Base-by-base conservation (phyloP, 768 basidiomycete species). In the Galerina marginata region DNA sequence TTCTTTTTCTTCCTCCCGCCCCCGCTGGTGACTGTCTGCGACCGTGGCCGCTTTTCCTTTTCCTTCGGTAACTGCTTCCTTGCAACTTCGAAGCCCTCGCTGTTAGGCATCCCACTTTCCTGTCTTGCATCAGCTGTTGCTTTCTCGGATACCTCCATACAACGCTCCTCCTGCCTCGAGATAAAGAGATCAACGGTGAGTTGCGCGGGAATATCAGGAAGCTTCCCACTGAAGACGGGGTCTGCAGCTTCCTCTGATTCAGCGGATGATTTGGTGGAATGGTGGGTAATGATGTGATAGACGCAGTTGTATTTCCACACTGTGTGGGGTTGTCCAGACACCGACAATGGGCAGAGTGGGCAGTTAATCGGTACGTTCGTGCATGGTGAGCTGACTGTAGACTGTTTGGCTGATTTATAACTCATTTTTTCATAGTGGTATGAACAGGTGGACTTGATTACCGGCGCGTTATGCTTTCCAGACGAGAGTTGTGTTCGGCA, bases 361-460 rank as follows among this genome's bases (percentile, higher is more conserved):
- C 67, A 68, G 9, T 49, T 37, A 9, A 68, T 60, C 4, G 67
- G 67, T 10, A 66, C 54, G 58, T 68, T 68, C 3, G 65, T 68
- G 38, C 53, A 68, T 9, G 67, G 67, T 33, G 54, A 45, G 15
- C 25, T 55, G 12, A 48, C 23, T 4, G 49, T 37, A n/a, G n/a
- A 61, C 12, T 29, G 14, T 5, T 1, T n/a, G 4, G 66, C 66
- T 26, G 20, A 16, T 16, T 45, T 39, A 43, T 65, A 65, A 14
- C 39, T 49, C 61, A 65, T 63, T 6, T 40, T 45, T 12, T 26
- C 25, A 44, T 65, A 68, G 47, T 67, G 65, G 40, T 64, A 66
- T 14, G 9, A 3, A 52, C 65, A 66, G 6, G 38, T 58, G 33
- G 65, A 66, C 14, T 11, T 23, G 4, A 54, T 20, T 1, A 20